Conservation (phyloP, 2,329 filamentous ascomycete genomes). For the Fonsecaea nubica region DNA sequence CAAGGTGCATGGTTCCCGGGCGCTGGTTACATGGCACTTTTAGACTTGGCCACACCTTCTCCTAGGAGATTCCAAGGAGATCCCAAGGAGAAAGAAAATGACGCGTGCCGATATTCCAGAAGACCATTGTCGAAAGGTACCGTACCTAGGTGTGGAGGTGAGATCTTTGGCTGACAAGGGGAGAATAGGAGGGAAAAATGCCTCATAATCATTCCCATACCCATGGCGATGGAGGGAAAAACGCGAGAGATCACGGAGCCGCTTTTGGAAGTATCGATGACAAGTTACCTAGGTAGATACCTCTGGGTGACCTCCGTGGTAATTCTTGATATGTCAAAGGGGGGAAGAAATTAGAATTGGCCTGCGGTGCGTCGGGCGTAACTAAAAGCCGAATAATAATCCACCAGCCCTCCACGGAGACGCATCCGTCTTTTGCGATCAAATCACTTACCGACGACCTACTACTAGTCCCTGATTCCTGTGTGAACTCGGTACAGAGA, state of each 20-base stretch:
- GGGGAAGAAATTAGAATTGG: not conserved
- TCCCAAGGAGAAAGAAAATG: constrained; percentile 7
- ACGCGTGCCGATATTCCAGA: constrained; percentile 22
- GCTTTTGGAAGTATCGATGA: not conserved
- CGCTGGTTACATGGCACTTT: constrained; percentile 8
- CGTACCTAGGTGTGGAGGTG: not conserved
- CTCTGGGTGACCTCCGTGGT: too few relatives aligned
- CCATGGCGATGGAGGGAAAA: not conserved
- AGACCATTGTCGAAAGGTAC: constrained; percentile 8
- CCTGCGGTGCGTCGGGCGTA: constrained; percentile 17
- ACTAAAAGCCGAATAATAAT: constrained; percentile 14
- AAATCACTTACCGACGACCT: too few relatives aligned
- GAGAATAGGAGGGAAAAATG: constrained; percentile 14
- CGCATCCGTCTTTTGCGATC: not conserved
- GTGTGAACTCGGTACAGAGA: not conserved
- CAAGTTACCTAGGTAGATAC: not conserved
- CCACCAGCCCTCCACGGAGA: not conserved
- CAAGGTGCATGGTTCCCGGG: constrained; percentile 13
- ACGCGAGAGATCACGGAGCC: constrained; percentile 11
- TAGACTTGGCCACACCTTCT: not conserved
- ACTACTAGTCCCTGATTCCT: constrained; percentile 10
- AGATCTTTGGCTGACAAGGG: not conserved
- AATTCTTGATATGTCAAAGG: too few relatives aligned
- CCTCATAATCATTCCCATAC: constrained; percentile 10
- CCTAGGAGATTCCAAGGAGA: not conserved